phyloP scores from a whole-genome alignment of 108 stramenopile genomes.

The Conticribra guillardii region DNA sequence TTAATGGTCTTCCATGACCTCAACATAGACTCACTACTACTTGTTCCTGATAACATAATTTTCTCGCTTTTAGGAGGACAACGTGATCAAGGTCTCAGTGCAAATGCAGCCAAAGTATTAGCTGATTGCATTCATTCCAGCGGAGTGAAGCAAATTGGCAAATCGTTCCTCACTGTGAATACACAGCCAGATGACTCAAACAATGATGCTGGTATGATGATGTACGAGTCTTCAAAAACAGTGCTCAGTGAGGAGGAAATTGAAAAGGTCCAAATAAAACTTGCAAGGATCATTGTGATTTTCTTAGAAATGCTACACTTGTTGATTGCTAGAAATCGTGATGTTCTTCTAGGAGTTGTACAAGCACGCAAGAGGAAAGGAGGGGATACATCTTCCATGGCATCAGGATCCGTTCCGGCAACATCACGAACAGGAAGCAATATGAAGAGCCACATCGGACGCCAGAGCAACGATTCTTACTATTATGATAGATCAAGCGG shows the following conservation, averaged over 20 bases:
- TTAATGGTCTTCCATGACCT: not conserved
- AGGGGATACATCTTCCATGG: constrained; percentile 27
- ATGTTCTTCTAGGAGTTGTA: constrained; percentile 73
- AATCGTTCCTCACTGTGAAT: constrained; percentile 60
- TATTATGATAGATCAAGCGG: constrained; percentile 10
- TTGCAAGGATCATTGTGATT: constrained; percentile 77
- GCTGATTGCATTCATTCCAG: constrained; percentile 86
- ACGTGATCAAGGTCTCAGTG: constrained; percentile 76
- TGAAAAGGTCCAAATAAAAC: constrained; percentile 65
- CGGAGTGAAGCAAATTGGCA: constrained; percentile 84
- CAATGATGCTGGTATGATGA: constrained; percentile 31
- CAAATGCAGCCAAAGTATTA: constrained; percentile 83
- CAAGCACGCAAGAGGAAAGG: constrained; percentile 64
- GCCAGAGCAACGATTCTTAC: constrained; percentile 10
- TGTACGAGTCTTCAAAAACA: constrained; percentile 56
- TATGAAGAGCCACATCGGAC: constrained; percentile 3
- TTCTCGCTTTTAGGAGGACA: constrained; percentile 29
- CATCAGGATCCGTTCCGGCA: constrained; percentile 18
- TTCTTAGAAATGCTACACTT: constrained; percentile 87
- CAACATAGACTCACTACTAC: not conserved
- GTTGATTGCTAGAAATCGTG: constrained; percentile 80
- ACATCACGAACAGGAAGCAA: constrained; percentile 15
- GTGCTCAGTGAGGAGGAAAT: constrained; percentile 69
- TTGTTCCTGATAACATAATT: not conserved
- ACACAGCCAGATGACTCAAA: constrained; percentile 49